Evolutionary conservation across 2,329 filamentous ascomycete species (phyloP), one percentile per base, ranked within the genome.

Genomic region (Clonostachys sp.): DNA sequence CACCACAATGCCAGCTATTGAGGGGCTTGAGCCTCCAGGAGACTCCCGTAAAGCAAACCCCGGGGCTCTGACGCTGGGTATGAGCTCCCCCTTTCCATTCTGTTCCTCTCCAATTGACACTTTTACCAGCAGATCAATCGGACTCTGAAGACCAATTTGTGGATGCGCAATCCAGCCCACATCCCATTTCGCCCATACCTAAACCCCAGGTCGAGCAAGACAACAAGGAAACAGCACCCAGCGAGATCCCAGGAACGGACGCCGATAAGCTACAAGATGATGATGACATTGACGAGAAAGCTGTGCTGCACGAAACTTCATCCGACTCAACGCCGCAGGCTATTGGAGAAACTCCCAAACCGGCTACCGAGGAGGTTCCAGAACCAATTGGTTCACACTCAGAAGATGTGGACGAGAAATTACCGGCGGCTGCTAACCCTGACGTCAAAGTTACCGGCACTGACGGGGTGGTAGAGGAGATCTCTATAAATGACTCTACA

Each of bases 131-230:
- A 66, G 77, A 78, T 50, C 72, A 71, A 33, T 84, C 82, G 44
- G 83, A 86, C 52, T 84, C 81, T 30, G 83, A 86, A 42, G 83
- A 87, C 55, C 83, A 86, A 65, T 87, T 84, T 63, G 85, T 80
- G 45, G 83, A 87, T 61, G 83, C 83, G 34, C 78, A 78, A 47
- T 83, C 81, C 34, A 77, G 64, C 60, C 70, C 66, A 9, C 66
- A 63, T 6, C 57, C 63, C 39, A 64, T 60, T 51, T 78, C 77
- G 13, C 77, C 80, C 17, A 75, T 83, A 46, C 81, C 80, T n/a
- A 74, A 70, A 51, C 81, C 78, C 20, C 67, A 78, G 46, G 73
- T 83, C 34, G 79, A 84, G 59, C 80, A 75, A 64, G 70, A 83
- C 49, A 75, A 80, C 57, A 70, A 80, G 54, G 57, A 59, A 35